Base-by-base conservation (phyloP, 2,329 filamentous ascomycete species). In the Apiospora sp. region DNA sequence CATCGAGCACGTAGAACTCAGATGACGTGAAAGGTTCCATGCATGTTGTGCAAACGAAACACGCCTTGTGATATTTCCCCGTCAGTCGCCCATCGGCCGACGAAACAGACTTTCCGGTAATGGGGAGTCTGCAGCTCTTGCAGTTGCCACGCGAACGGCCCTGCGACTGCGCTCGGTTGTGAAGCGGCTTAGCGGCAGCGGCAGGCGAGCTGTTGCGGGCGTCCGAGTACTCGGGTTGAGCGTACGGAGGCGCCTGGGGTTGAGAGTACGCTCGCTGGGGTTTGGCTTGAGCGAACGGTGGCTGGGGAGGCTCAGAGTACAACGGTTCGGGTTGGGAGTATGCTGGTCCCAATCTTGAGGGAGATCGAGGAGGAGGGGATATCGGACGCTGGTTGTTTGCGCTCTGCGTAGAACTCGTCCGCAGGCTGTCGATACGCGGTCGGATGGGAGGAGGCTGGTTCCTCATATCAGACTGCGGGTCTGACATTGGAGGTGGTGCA, bases 51-150 rank as follows among this genome's bases (percentile, higher is more conserved):
- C 96, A 99, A 14, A 96, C 93, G 80, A 99, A 98, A 82, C 96
- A 99, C 5, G 92, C 89, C 82, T 97, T 97, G 86, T 99, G 96
- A 82, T 98, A 99, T 75, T 95, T 92, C 13, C 96, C 96, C 0
- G 94, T 97, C 34, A 99, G 86, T 34, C 95, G 92, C 22, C 96
- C 96, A 78, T 98, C 96, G 0, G 95, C 95, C 19, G 95, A 97
- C 46, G 96, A 97, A 72, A 99, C 92, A 1, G 95, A 98, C 84
- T 98, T 98, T 27, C 95, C 96, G 64, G 91, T 89, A 77, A 99
- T 98, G 8, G 88, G 85, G 67, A 92, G 86, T 4, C 89, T 87
- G 82, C 96, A 99, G 0, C 94, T 93, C 78, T 94, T 94, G 85
- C 96, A 99, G 74, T 90, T 90, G 2, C 94, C 94, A 72, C 94